Conservation (phyloP, 2,329 filamentous ascomycete genomes). For the Elsinoe fawcettii region DNA sequence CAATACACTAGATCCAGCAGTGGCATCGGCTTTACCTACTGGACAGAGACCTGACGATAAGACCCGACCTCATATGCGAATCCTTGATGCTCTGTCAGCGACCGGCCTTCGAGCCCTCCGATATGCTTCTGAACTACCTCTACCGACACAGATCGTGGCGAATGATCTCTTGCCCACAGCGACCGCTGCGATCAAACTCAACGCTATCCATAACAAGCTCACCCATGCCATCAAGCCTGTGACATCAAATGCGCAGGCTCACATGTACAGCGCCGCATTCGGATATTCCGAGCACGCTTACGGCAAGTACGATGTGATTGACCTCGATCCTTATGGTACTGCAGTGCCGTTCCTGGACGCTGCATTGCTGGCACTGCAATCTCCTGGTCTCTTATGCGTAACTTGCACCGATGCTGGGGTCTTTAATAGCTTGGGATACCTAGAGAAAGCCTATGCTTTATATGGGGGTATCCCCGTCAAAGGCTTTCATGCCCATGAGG, state of each 20-base stretch:
- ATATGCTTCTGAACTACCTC: constrained; percentile 85
- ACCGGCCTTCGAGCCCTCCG: constrained; percentile 85
- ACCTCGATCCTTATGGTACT: constrained; percentile 92
- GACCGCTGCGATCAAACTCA: constrained; percentile 62
- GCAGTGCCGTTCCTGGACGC: constrained; percentile 88
- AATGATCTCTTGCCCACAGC: constrained; percentile 67
- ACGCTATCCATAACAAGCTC: constrained; percentile 75
- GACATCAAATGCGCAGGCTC: constrained; percentile 74
- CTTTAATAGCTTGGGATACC: constrained; percentile 88
- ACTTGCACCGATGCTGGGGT: constrained; percentile 96
- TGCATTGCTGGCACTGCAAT: constrained; percentile 75
- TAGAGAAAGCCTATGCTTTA: constrained; percentile 87
- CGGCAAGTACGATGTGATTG: constrained; percentile 78
- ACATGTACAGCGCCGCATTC: constrained; percentile 66
- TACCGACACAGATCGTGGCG: constrained; percentile 52
- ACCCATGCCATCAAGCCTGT: constrained; percentile 62
- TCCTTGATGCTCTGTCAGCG: constrained; percentile 89
- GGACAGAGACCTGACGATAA: constrained; percentile 16
- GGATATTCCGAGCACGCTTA: constrained; percentile 31
- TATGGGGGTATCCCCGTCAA: constrained; percentile 87
- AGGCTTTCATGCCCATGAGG: constrained; percentile 80
- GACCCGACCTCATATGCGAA: constrained; percentile 53
- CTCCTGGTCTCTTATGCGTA: constrained; percentile 85
- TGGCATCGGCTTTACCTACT: constrained; percentile 10
- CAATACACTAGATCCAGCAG: constrained; percentile 19